Percentiles rank a stretch among this genome's conserved stretches.
phyloP scores from a whole-genome alignment of 2,329 filamentous ascomycete genomes.

The Fusarium xylarioides region DNA sequence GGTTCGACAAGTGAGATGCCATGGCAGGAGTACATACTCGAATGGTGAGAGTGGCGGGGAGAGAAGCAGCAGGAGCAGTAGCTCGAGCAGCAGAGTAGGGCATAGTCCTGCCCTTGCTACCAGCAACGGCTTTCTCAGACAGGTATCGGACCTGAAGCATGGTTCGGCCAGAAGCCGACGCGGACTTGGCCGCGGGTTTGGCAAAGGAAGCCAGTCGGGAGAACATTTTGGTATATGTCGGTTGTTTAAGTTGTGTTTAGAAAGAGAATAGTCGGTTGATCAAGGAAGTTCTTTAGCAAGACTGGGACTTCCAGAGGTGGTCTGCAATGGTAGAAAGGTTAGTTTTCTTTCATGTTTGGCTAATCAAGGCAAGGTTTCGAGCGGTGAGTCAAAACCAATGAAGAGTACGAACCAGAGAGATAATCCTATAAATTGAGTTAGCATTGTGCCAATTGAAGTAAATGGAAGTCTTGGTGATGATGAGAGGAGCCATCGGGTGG shows the following conservation, averaged over 20 bases:
- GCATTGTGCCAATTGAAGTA: slow-evolving; percentile 44
- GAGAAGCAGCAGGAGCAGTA: slow-evolving; percentile 68
- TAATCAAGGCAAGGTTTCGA: slow-evolving; percentile 21
- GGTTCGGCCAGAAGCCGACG: slow-evolving; percentile 52
- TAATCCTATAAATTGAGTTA: slow-evolving; percentile 70
- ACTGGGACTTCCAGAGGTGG: slow-evolving; percentile 55
- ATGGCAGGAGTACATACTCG: slow-evolving; percentile 65
- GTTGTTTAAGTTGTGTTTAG: slow-evolving; percentile 14
- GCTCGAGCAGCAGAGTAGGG: slow-evolving; percentile 65
- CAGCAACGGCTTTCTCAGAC: slow-evolving; percentile 59
- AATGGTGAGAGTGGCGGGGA: slow-evolving; percentile 88
- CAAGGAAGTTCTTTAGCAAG: slow-evolving; percentile 39
- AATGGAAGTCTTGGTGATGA: slow-evolving; percentile 2
- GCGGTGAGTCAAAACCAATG: slow-evolving; percentile 54
- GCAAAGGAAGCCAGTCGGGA: slow-evolving; percentile 64
- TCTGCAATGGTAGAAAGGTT: slow-evolving; percentile 44
- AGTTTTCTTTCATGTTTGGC: slow-evolving; percentile 20
- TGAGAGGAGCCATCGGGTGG: slow-evolving; percentile 5
- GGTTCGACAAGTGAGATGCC: too few species aligned
- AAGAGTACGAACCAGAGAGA: slow-evolving; percentile 71
- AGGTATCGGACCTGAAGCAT: slow-evolving; percentile 51
- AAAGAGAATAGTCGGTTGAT: slow-evolving; percentile 19
- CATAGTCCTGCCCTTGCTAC: slow-evolving; percentile 75
- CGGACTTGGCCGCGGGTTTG: slow-evolving; percentile 61
- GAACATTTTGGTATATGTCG: slow-evolving; percentile 60